Base-by-base conservation (phyloP, 495 filamentous ascomycete genomes). In the Trichocladium uniseriatum region DNA sequence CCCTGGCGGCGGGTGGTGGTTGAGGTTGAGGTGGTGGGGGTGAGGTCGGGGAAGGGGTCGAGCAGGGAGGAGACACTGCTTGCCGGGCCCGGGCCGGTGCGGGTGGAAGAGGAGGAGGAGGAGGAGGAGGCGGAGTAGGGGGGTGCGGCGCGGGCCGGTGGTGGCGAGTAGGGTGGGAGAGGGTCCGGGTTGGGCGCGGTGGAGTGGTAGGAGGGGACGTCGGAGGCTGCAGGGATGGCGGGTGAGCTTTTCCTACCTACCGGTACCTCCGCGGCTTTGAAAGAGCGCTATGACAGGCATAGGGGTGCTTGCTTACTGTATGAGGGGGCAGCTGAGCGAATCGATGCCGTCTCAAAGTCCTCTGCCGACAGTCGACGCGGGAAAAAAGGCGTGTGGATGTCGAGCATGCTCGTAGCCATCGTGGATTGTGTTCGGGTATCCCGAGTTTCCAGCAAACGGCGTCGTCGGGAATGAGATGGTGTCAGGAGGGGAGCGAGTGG, bases 331-430 rank as follows among this genome's bases (percentile, higher is more conserved):
- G 71, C 70, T n/a, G 72, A 75, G 36, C 66, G 66, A 42, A 75
- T 70, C 16, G 72, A 77, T 7, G 71, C 71, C n/a, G 73, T 75
- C 52, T 76, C 73, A 36, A 73, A 72, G 54, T 75, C 73, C 43
- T 71, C 71, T 1, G 67, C 47, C 20, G 59, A 55, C 16, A 60
- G 9, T 63, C 62, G 42, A 0, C 56, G 53, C 18, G 52, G 48
- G 43, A 62, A 66, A 3, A 51, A 52, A 29, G 63, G 54, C 20
- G 52, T 56, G 13, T 53, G 53, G n/a, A n/a, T n/a, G 48, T 68
- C 63, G 38, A 53, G 50, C 38, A 63, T 54, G 56, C 64, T 63
- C 16, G 54, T 28, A 2, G 60, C 45, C 57, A 57, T 54, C 43
- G 36, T 38, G 31, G 7, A 41, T 38, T 4, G 14, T 38, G 40